Evolutionary conservation across 768 basidiomycete species (phyloP).

Genomic region (Gymnopilus junonius): DNA sequence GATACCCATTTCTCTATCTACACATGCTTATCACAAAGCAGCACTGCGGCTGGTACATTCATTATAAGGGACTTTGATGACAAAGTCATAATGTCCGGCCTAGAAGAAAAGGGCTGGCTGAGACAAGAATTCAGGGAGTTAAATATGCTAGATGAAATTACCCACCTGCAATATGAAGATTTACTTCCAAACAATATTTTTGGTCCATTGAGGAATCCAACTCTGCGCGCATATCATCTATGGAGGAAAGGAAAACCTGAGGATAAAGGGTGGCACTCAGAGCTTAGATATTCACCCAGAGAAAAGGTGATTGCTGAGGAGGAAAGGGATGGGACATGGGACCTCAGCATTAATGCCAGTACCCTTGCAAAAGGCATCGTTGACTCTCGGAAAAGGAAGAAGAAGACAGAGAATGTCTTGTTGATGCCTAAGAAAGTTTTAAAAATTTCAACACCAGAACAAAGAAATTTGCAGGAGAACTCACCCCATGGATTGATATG

Average conservation of each 20-base stretch:
- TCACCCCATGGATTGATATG: constrained; percentile 18
- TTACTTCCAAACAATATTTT: constrained; percentile 8
- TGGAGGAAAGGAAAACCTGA: background rate
- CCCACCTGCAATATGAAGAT: constrained; percentile 15
- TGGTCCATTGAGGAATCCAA: constrained; percentile 16
- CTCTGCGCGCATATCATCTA: constrained; percentile 18
- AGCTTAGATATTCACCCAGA: background rate
- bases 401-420: background rate
- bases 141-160: constrained; percentile 33
- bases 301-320: background rate
- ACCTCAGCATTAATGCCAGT: background rate
- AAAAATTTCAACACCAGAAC: background rate
- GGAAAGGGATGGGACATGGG: background rate
- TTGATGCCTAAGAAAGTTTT: background rate
- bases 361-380: background rate
- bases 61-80: constrained; percentile 29
- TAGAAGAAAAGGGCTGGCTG: constrained; percentile 16
- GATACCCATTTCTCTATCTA: constrained; percentile 22
- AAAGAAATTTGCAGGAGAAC: background rate
- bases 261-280: constrained; percentile 1
- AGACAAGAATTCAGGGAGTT: constrained; percentile 32
- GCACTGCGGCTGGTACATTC: constrained; percentile 26
- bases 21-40: constrained; percentile 29
- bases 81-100: constrained; percentile 16
- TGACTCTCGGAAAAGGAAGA: background rate